Percentiles rank a stretch among this genome's conserved stretches.
These are phyloP conservation scores for Spiraea crenata DNA, from an alignment of 331 rosid genomes.

Conservation along the genomic window DNA sequence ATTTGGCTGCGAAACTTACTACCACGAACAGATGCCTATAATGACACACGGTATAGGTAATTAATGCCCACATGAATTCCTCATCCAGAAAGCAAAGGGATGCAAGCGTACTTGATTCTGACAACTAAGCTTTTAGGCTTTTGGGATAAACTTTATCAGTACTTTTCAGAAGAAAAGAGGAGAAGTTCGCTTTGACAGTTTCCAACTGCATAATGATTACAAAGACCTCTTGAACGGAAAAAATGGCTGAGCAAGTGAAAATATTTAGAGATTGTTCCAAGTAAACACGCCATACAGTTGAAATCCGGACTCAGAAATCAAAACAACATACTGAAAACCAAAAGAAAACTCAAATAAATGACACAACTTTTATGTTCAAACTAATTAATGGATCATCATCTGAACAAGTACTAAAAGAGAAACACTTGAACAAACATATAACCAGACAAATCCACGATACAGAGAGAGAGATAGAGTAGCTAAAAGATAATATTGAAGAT, in stretches of 20 bases:
- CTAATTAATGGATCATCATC: constrained; percentile 12
- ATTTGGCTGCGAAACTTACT: neutral
- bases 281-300: constrained; percentile 17
- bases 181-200: neutral
- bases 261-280: too few relatives aligned
- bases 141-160: neutral
- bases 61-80: neutral
- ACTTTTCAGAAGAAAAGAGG: neutral
- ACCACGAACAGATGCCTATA: constrained; percentile 3
- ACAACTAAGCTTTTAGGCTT: too few relatives aligned
- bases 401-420: constrained; percentile 17
- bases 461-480: neutral
- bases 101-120: too few relatives aligned
- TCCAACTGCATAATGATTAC: neutral
- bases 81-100: neutral
- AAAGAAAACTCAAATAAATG: neutral
- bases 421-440: neutral
- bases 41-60: neutral
- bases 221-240: neutral
- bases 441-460: neutral
- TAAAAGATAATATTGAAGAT: constrained; percentile 3
- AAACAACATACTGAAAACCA: neutral
- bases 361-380: too few relatives aligned
- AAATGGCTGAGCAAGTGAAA: neutral
- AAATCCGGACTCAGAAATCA: constrained; percentile 12